Conservation (phyloP, 2,329 filamentous ascomycete genomes). For the Trichothecium roseum region DNA sequence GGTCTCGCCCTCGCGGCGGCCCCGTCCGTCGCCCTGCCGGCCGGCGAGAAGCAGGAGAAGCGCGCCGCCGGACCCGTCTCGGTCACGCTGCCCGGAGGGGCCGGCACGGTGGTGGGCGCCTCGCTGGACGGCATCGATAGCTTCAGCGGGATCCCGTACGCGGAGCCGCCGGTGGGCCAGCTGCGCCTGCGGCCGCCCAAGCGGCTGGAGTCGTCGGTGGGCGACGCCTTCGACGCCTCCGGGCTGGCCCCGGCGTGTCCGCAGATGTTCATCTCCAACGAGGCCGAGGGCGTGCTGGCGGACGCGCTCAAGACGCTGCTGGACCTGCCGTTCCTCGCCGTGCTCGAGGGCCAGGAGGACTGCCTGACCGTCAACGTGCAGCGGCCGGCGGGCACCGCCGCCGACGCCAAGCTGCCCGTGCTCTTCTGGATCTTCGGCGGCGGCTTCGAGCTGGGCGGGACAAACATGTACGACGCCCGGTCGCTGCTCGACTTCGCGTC, state of each 20-base stretch:
- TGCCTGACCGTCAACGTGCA: conserved; percentile 53
- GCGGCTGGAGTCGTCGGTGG: conserved; percentile 37
- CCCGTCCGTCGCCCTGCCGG: no score
- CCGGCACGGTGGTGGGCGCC: no score
- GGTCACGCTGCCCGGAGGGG: no score
- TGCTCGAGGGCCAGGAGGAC: conserved; percentile 50
- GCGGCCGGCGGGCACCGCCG: conserved; percentile 44
- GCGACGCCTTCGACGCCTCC: conserved; percentile 52
- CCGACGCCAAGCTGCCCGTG: conserved; percentile 50
- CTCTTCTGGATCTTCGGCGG: conserved; percentile 64
- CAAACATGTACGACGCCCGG: conserved; percentile 40
- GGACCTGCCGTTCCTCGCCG: conserved; percentile 49
- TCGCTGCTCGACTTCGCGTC: conserved; percentile 35
- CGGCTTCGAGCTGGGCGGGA: conserved; percentile 47
- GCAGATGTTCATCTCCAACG: conserved; percentile 54
- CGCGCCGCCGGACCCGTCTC: no score
- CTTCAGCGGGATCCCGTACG: conserved; percentile 68
- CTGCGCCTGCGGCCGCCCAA: conserved; percentile 62
- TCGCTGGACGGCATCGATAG: conserved; percentile 39
- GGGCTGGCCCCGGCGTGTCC: conserved; percentile 54
- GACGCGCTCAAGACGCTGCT: conserved; percentile 38
- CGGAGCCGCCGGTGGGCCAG: conserved; percentile 54
- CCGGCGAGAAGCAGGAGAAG: no score
- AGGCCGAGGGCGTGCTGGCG: conserved; percentile 24
- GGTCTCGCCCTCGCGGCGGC: no score